A percentile compares a stretch with the other conserved stretches of the same genome.
These are phyloP conservation scores for Solanum boliviense DNA, from an alignment of 257 asterid genomes.

Conservation along the genomic window DNA sequence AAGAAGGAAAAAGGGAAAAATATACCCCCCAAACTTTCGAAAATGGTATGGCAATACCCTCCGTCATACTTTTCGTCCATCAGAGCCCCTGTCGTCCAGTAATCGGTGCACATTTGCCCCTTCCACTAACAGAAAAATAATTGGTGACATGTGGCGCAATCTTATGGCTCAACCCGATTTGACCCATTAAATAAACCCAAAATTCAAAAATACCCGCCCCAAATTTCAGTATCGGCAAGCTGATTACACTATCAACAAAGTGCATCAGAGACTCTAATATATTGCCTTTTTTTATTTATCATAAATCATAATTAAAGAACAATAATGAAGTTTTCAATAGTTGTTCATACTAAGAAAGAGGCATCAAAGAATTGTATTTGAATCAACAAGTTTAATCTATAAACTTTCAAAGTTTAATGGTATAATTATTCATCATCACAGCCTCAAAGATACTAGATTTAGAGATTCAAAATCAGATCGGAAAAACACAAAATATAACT, in stretches of 20 bases:
- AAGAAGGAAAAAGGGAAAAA: too few relatives aligned
- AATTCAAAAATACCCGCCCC: background rate
- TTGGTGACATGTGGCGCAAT: too few relatives aligned
- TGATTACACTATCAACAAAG: conserved; percentile 5
- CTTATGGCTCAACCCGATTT: too few relatives aligned
- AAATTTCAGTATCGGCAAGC: conserved; percentile 10
- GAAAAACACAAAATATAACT: too few relatives aligned
- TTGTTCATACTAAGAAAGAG: background rate
- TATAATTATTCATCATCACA: background rate
- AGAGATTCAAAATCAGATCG: background rate
- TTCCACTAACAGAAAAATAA: too few relatives aligned
- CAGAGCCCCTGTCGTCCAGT: too few relatives aligned
- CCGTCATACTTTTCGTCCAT: too few relatives aligned
- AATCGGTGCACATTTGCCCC: too few relatives aligned
- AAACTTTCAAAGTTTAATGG: conserved; percentile 2
- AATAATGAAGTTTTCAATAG: background rate
- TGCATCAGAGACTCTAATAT: conserved; percentile 27
- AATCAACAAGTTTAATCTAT: background rate
- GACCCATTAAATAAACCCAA: too few relatives aligned
- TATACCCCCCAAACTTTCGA: too few relatives aligned
- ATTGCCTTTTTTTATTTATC: conserved; percentile 3
- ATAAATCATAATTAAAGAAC: background rate
- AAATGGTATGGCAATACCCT: too few relatives aligned
- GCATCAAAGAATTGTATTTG: background rate
- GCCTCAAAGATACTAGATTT: background rate